Evolutionary conservation across 2,329 filamentous ascomycete species (phyloP), one percentile per base, ranked within the genome.

Genomic region (Aspergillus eucalypticola): DNA sequence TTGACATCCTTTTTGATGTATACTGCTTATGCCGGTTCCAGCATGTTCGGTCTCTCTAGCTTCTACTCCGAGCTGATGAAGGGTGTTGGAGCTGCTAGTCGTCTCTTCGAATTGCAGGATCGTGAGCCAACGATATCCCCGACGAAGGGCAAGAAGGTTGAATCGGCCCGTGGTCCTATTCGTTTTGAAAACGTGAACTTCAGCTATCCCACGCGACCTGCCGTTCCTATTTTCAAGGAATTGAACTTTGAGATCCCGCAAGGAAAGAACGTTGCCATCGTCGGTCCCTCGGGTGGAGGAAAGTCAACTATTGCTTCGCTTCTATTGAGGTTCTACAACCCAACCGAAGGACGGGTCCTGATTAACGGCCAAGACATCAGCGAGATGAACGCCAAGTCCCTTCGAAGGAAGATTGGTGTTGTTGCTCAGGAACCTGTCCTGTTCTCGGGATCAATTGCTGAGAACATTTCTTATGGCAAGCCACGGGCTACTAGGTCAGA

Each of bases 11-110:
- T 99, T 78, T 85, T 99, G 80, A 98, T 99, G 94, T 99, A 98
- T 76, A 96, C 93, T 3, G 94, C 91, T 3, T 98, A 89, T 68
- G 87, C 87, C 56, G 87, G 87, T 17, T 95, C 91, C 52, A 96
- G 91, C 76, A 85, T 99, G 64, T 96, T 98, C 68, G 95, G 95
- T 3, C 82, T 99, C 1, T 96, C 92, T 3, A 92, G 91, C 59
- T 99, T 99, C 79, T 99, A 97, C 77, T 96, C 93, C 0, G 95
- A 99, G 74, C 83, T 99, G 63, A 99, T 99, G 95, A 99, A 99
- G 77, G 96, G 96, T 44, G 94, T 96, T 3, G 95, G 96, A 70
- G 95, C 95, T 44, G 95, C 95, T n/a, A 96, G 90, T 71, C 90
- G 95, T 61, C 83, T 99, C 1, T 99, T 99, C 71, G 95, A 99